Conservation (phyloP, 2,329 filamentous ascomycete genomes). For the Curvularia sp. region DNA sequence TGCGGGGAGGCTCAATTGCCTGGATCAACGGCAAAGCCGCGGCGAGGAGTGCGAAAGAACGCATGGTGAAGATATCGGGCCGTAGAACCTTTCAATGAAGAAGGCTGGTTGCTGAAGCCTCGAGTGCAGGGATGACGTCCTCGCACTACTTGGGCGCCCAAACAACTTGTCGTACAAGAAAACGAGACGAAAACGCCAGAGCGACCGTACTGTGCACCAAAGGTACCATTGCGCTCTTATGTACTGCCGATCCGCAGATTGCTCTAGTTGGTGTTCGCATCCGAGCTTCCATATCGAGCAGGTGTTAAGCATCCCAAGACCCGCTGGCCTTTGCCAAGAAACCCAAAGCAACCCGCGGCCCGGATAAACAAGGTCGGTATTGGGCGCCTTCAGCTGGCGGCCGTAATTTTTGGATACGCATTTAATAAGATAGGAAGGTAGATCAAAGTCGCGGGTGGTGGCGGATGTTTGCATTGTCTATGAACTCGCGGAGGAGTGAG, state of each 20-base stretch:
- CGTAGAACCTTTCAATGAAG: slow-evolving; percentile 2
- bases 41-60: slow-evolving; percentile 38
- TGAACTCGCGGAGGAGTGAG: not conserved
- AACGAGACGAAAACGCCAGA: slow-evolving; percentile 24
- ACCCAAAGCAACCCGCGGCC: slow-evolving; percentile 39
- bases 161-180: slow-evolving; percentile 25
- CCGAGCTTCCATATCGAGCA: slow-evolving; percentile 45
- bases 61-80: slow-evolving; percentile 30
- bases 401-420: slow-evolving; percentile 23
- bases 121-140: slow-evolving; percentile 5
- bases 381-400: slow-evolving; percentile 20
- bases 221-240: slow-evolving; percentile 25
- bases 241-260: slow-evolving; percentile 29
- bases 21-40: slow-evolving; percentile 38
- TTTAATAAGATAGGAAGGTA: slow-evolving; percentile 38
- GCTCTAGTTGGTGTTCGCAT: slow-evolving; percentile 32
- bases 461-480: not conserved
- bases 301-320: slow-evolving; percentile 40
- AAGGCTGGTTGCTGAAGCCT: not conserved
- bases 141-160: slow-evolving; percentile 11
- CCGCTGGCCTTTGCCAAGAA: slow-evolving; percentile 39
- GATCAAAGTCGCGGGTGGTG: not conserved
- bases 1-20: slow-evolving; percentile 59
- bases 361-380: slow-evolving; percentile 38
- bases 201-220: slow-evolving; percentile 11